Base-by-base conservation (phyloP, 495 filamentous ascomycete genomes). In the Penicillium bovifimosum region DNA sequence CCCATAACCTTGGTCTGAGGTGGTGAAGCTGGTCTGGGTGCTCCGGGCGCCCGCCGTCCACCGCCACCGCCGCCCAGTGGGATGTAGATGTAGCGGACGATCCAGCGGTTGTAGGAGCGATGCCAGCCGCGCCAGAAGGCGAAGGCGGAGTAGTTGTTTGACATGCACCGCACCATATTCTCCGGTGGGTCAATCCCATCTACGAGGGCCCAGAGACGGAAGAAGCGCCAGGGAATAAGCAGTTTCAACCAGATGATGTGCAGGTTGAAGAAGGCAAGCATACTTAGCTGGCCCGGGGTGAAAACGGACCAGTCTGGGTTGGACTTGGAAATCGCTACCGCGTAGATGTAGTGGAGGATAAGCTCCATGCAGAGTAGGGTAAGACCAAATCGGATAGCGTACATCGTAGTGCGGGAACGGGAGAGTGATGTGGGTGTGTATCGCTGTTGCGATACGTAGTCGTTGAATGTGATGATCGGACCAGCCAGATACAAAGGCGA, bases 191-290 rank as follows among this genome's bases (percentile, higher is more conserved):
- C 93, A 60, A 97, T 81, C 55, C 87, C 86, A 65, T 99, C 93
- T 35, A 90, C 62, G 2, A 97, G 78, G 0, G 88, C 75, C 93
- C 93, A 99, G 17, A 99, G 80, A 6, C 93, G 88, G 81, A 99
- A 99, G 71, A 97, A 87, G 7, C 93, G 88, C 91, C 91, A 99
- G 10, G 92, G 95, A 4, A 97, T 80, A 0, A 99, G 83, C 0
- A 99, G 85, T 66, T 99, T 99, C 41, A 99, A 80, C 93, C 93
- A 99, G 69, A 99, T 90, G 68, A 96, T 83, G 75, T 96, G 88
- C 17, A 99, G 84, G 71, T 95, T 96, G 78, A 99, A 96, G 77
- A 85, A 96, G 52, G 87, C 91, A 9, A 99, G 83, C 74, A 97
- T 85, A 65, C 82, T 86, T 27, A 97, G 81, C 60, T 99, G 93